Evolutionary conservation across 2,329 filamentous ascomycete genomes (phyloP), one percentile per base, ranked within the genome.

Genomic region (Gyromitra esculenta): DNA sequence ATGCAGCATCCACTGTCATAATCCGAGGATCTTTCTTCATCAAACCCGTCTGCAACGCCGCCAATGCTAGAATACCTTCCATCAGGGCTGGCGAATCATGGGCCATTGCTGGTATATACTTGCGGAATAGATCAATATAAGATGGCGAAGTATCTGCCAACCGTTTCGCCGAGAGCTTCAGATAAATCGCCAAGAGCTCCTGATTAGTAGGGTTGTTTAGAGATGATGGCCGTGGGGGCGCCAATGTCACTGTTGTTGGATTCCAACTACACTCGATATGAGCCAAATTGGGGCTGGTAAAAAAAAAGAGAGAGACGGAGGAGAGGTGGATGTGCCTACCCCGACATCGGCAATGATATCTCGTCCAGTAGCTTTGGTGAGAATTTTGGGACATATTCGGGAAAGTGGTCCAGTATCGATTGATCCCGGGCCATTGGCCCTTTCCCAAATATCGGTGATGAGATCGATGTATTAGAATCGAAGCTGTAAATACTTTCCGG

Each of bases 61-160:
- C 80, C 25, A 81, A 56, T 9, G 79, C 80, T 62, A 81, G 71
- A 75, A 81, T 79, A 9, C 78, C 80, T 64, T 80, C 80, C 80
- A 81, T 81, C 66, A 81, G 72, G 9, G 78, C 80, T 57, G 80
- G 76, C 1, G 78, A 80, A 25, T 80, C 77, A 59, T 81, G 79
- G 15, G 80, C 79, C 80, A 81, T 81, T n/a, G 80, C 76, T 66
- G 80, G 80, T 54, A 81, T 77, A 56, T 81, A 80, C 54, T 78
- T 80, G 39, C 78, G 74, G 64, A 79, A 81, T 41, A 81, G 52
- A 41, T 80, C 79, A n/a, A 81, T 78, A 62, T 80, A 80, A 50
- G 80, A 80, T 37, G 80, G 79, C 13, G 80, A 81, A 35, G 77
- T 80, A 65, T 80, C 78, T 69, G 78, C 76, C 66, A 81, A 63